Base-by-base conservation (phyloP, 306 rosid species). In the Prunus mira region DNA sequence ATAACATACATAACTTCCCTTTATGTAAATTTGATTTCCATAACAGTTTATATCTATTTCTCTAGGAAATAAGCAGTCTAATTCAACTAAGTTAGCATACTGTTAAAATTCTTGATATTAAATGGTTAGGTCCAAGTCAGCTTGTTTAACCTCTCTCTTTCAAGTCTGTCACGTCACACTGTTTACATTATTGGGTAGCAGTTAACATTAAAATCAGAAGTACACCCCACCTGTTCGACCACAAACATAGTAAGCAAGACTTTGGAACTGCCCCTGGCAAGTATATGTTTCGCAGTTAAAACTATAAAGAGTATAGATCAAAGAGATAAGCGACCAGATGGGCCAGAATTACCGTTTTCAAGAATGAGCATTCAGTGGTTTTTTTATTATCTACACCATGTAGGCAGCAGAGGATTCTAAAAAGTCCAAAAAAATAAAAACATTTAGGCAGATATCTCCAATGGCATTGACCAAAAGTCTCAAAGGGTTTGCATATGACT, bases 1-100 rank as follows among this genome's bases (percentile, higher is more conserved):
- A 68, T 70, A 71, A 3, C 22, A 24, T 27, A 70, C 14, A 72
- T 73, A 25, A 82, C 76, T 69, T n/a, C 74, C 43, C 51, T 32
- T 63, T 8, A 58, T 18, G 49, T 32, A 28, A 66, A 52, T 52
- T 12, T 32, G 46, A 62, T 43, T 51, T n/a, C 22, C 52, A 9
- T 41, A 30, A 52, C 3, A 60, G 32, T 17, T 14, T 9, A 5
- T 27, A 32, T 25, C 54, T 11, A 45, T 68, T 45, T 32, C 71
- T 24, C 3, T 30, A 49, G 71, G 27, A 70, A 58, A 12, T n/a
- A n/a, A 20, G 22, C 25, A 9, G 20, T 69, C 66, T 14, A 32
- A 57, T 1, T 18, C 17, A 27, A 43, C 30, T 56, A 34, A 55
- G 17, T 13, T 64, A n/a, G 18, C 65, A 49, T 7, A n/a, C 12